Evolutionary conservation across 352 stramenopile genomes (phyloP).

Genomic region (Phytopythium delawarense): DNA sequence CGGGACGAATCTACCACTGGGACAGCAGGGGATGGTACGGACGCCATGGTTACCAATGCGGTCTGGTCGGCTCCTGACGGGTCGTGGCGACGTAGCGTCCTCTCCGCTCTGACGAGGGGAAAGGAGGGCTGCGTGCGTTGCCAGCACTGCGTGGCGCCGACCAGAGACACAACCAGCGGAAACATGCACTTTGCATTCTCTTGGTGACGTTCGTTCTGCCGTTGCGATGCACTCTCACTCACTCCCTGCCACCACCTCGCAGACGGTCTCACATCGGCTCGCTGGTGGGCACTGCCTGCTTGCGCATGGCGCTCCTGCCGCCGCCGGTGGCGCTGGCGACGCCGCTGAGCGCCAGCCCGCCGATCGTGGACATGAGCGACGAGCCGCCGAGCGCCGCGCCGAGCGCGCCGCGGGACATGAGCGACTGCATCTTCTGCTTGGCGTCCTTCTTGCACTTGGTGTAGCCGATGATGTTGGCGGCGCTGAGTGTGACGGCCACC

Average conservation of each 20-base stretch:
- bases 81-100: not conserved
- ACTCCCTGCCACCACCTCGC: not conserved
- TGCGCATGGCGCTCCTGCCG: slow-evolving; percentile 14
- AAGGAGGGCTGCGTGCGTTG: not conserved
- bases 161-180: not conserved
- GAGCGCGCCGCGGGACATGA: slow-evolving; percentile 76
- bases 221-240: not conserved
- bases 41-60: not conserved
- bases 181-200: slow-evolving; percentile 3
- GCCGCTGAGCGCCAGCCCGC: slow-evolving; percentile 55
- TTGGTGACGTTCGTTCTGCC: not conserved
- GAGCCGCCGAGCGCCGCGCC: slow-evolving; percentile 62
- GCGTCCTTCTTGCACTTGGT: slow-evolving; percentile 95
- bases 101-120: not conserved
- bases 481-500: slow-evolving; percentile 91
- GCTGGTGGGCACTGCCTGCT: slow-evolving; percentile 13
- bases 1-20: not conserved
- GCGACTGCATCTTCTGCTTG: slow-evolving; percentile 77
- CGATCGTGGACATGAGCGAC: slow-evolving; percentile 74
- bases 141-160: not conserved
- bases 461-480: slow-evolving; percentile 98
- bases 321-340: slow-evolving; percentile 7
- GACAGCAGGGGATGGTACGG: not conserved
- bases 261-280: slow-evolving; percentile 35
- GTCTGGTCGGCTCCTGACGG: not conserved